These are phyloP conservation scores for Xylaria scruposa DNA, from an alignment of 495 filamentous ascomycete species.

Conservation along the genomic window DNA sequence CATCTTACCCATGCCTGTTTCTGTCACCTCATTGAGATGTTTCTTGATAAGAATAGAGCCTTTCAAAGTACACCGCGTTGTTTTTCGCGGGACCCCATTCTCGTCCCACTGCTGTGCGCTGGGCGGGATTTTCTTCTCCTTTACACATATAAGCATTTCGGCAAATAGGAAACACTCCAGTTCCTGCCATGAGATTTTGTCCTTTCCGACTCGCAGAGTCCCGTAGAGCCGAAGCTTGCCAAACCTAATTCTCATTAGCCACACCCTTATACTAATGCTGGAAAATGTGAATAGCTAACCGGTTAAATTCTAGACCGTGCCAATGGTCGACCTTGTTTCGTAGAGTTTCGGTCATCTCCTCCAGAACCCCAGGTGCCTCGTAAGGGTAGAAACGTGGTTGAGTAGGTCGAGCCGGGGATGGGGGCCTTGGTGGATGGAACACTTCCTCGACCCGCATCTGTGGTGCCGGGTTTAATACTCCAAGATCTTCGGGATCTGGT, in stretches of 20 bases:
- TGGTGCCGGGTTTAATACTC: constrained; percentile 59
- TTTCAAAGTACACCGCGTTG: constrained; percentile 85
- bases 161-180: constrained; percentile 96
- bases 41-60: constrained; percentile 99
- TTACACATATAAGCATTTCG: constrained; percentile 99
- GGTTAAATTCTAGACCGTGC: constrained; percentile 95
- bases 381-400: constrained; percentile 63
- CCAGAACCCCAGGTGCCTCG: constrained; percentile 70
- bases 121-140: constrained; percentile 79
- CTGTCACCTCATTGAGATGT: constrained; percentile 87
- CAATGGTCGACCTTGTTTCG: constrained; percentile 92
- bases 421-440: constrained; percentile 49
- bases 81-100: constrained; percentile 63
- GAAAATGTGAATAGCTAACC: constrained; percentile 55
- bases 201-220: constrained; percentile 92
- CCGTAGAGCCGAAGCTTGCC: constrained; percentile 93
- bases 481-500: constrained; percentile 83
- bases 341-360: constrained; percentile 86
- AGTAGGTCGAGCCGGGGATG: constrained; percentile 58
- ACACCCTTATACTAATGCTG: background rate
- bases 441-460: constrained; percentile 54
- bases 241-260: constrained; percentile 63
- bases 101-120: constrained; percentile 63
- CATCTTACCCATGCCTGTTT: constrained; percentile 57
- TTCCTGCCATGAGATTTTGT: constrained; percentile 97